A percentile compares a stretch with the other conserved stretches of the same genome.
These are phyloP conservation scores for Nakazawaea populi DNA, from an alignment of 805 yeast species.

Conservation along the genomic window DNA sequence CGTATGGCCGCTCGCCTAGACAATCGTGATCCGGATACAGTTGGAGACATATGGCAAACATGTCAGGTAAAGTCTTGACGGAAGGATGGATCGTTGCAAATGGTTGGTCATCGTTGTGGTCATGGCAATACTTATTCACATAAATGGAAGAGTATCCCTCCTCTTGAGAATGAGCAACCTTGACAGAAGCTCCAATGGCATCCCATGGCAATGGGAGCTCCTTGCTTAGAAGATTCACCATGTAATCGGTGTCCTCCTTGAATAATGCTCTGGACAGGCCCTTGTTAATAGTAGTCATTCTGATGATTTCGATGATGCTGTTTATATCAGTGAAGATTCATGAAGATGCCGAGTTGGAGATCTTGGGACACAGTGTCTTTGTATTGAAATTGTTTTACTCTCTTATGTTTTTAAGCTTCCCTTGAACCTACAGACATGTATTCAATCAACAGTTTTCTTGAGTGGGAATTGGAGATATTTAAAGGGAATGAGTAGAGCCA, in stretches of 20 bases:
- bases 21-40: slow-evolving; percentile 32
- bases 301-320: too few species aligned
- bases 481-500: too few species aligned
- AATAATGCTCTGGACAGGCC: background rate
- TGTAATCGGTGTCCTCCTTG: slow-evolving; percentile 1
- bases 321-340: too few species aligned
- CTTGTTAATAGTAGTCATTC: background rate
- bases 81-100: slow-evolving; percentile 26
- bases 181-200: background rate
- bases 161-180: background rate
- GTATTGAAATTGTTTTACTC: too few species aligned
- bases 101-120: background rate
- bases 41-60: slow-evolving; percentile 37
- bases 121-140: slow-evolving; percentile 2
- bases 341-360: too few species aligned
- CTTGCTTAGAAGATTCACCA: background rate
- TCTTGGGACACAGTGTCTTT: too few species aligned
- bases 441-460: too few species aligned
- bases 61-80: slow-evolving; percentile 36
- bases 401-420: too few species aligned
- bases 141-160: slow-evolving; percentile 8
- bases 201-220: slow-evolving; percentile 5
- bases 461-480: too few species aligned
- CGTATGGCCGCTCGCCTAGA: slow-evolving; percentile 37
- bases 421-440: too few species aligned